phyloP scores from a whole-genome alignment of 2,329 filamentous ascomycete genomes.

The Aspergillus novoparasiticus region DNA sequence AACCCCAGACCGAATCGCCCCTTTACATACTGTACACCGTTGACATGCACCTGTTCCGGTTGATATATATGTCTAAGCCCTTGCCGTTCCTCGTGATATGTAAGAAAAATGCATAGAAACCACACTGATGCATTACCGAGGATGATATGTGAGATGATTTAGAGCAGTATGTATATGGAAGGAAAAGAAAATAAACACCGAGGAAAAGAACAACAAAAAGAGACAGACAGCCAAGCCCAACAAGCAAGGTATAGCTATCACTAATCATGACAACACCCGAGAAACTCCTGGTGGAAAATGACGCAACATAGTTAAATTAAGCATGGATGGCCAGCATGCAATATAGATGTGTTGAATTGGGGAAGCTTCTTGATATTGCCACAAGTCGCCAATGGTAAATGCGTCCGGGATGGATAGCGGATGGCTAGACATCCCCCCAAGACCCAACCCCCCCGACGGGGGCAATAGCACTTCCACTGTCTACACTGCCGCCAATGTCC shows the following conservation, averaged over 20 bases:
- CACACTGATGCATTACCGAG: slow-evolving; percentile 1
- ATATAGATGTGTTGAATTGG: not conserved
- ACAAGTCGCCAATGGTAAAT: not conserved
- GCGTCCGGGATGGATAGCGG: not conserved
- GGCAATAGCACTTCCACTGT: slow-evolving; percentile 72
- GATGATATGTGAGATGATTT: not conserved
- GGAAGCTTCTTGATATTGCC: not conserved
- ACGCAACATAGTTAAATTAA: not conserved
- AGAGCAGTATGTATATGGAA: not conserved
- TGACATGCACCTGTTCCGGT: slow-evolving; percentile 9
- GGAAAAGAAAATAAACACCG: not conserved
- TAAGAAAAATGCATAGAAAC: not conserved
- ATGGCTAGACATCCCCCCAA: slow-evolving; percentile 65
- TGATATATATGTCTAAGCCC: not conserved
- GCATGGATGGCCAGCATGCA: slow-evolving; percentile 20
- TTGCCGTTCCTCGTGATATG: slow-evolving; percentile 2
- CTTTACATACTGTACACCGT: slow-evolving; percentile 11
- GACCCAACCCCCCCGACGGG: slow-evolving; percentile 72
- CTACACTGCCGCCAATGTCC: slow-evolving; percentile 82
- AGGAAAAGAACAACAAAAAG: too few relatives aligned
- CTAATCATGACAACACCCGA: not conserved
- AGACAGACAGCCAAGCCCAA: not conserved
- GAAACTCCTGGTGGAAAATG: slow-evolving; percentile 3
- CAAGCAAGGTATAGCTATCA: not conserved
- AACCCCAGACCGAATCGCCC: not conserved